Conservation (phyloP, 2,329 filamentous ascomycete genomes). For the Fusarium mexicanum region DNA sequence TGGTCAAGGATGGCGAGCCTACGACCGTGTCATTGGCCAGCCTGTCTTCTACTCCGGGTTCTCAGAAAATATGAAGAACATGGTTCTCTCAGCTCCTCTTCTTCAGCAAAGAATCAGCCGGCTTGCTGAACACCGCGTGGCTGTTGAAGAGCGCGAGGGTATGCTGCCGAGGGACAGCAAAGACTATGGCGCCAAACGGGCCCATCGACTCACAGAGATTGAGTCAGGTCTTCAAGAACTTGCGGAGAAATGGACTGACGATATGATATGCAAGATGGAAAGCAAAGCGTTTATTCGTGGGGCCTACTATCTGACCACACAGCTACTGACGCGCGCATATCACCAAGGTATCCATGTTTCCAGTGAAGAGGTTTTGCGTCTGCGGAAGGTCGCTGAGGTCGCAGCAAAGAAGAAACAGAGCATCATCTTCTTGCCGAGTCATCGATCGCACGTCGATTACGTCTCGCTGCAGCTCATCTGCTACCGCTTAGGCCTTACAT, state of each 20-base stretch:
- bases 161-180: constrained; percentile 67
- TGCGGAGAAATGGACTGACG: constrained; percentile 85
- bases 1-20: constrained; percentile 93
- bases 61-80: constrained; percentile 85
- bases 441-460: constrained; percentile 96
- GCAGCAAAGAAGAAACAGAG: constrained; percentile 90
- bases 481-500: constrained; percentile 86
- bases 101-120: constrained; percentile 79
- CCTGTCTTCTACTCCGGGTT: constrained; percentile 94
- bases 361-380: constrained; percentile 87
- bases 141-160: constrained; percentile 80
- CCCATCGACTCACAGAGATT: constrained; percentile 69
- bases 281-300: constrained; percentile 90
- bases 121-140: constrained; percentile 78
- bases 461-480: constrained; percentile 95
- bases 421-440: constrained; percentile 94
- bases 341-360: constrained; percentile 98
- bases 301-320: constrained; percentile 89
- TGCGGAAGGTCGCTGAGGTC: constrained; percentile 83
- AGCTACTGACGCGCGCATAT: constrained; percentile 90
- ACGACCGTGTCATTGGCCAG: constrained; percentile 89
- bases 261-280: constrained; percentile 99
- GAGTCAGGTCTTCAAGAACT: constrained; percentile 80
- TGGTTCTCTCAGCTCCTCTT: constrained; percentile 79
- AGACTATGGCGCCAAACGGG: constrained; percentile 61